These are phyloP conservation scores for Dissophora globulifera DNA, from an alignment of 192 early-diverging fungal species.

Conservation along the genomic window DNA sequence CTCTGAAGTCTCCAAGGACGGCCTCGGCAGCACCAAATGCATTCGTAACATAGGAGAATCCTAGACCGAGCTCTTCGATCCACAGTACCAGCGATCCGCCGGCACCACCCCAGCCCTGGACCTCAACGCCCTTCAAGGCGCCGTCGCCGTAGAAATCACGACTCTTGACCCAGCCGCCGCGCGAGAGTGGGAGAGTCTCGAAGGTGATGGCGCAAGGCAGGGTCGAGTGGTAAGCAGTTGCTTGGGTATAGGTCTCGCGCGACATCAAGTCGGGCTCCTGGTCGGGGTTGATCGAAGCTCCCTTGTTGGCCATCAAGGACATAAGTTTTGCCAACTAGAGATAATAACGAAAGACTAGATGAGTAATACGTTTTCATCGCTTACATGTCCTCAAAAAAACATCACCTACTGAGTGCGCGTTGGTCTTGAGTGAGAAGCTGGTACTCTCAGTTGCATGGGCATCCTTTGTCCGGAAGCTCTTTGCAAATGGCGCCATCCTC, in stretches of 20 bases:
- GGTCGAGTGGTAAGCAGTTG: slow-evolving; percentile 19
- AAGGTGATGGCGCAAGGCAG: slow-evolving; percentile 25
- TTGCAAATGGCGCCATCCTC: slow-evolving; percentile 22
- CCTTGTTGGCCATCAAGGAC: slow-evolving; percentile 70
- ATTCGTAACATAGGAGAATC: slow-evolving; percentile 70
- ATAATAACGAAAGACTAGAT: too few relatives aligned
- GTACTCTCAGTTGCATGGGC: slow-evolving; percentile 46
- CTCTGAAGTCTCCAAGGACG: slow-evolving; percentile 64
- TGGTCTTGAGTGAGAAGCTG: slow-evolving; percentile 52
- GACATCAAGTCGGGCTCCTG: slow-evolving; percentile 39
- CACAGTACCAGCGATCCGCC: slow-evolving; percentile 69
- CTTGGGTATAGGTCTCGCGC: slow-evolving; percentile 29
- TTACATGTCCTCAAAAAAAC: too few relatives aligned
- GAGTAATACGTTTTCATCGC: too few relatives aligned
- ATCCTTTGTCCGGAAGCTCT: slow-evolving; percentile 31
- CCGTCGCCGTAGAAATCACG: slow-evolving; percentile 27
- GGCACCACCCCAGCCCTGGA: slow-evolving; percentile 71
- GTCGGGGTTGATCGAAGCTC: slow-evolving; percentile 40
- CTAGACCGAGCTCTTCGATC: slow-evolving; percentile 65
- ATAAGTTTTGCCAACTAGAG: slow-evolving; percentile 68
- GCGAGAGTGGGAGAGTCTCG: slow-evolving; percentile 19
- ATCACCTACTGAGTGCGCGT: slow-evolving; percentile 41
- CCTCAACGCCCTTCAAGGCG: slow-evolving; percentile 44
- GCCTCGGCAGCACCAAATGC: slow-evolving; percentile 54
- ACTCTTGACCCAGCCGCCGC: slow-evolving; percentile 29